Evolutionary conservation across 331 rosid genomes (phyloP).

Genomic region (Rosa hybrid): DNA sequence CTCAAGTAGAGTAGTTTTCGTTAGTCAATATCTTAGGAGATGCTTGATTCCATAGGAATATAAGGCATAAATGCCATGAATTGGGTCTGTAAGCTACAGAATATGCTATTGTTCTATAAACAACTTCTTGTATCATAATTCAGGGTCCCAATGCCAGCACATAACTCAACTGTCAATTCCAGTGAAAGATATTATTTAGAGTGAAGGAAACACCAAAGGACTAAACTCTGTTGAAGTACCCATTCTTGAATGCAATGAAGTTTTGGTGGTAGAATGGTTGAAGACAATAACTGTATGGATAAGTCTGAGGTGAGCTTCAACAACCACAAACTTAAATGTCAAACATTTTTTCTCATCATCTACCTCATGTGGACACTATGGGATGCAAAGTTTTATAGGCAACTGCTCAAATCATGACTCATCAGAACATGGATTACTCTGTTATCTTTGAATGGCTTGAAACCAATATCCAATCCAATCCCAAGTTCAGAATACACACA

Average conservation of each 20-base stretch:
- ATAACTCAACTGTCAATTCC: neutral
- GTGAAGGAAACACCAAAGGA: neutral
- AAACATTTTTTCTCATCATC: slow-evolving; percentile 18
- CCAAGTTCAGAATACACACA: neutral
- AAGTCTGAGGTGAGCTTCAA: slow-evolving; percentile 25
- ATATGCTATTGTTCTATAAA: slow-evolving; percentile 9
- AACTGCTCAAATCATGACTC: neutral
- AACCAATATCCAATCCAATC: slow-evolving; percentile 23
- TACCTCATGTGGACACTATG: slow-evolving; percentile 18
- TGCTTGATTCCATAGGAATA: slow-evolving; percentile 6
- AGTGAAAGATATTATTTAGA: slow-evolving; percentile 1
- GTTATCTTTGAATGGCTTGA: slow-evolving; percentile 21
- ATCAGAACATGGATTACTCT: slow-evolving; percentile 7
- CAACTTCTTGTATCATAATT: neutral
- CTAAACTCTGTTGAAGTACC: neutral
- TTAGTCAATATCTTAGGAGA: neutral
- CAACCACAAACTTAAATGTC: slow-evolving; percentile 36
- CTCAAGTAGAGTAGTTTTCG: neutral
- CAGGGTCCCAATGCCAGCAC: slow-evolving; percentile 17
- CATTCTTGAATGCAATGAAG: slow-evolving; percentile 1
- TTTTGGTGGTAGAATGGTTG: slow-evolving; percentile 14
- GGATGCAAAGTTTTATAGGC: neutral
- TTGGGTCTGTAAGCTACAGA: neutral
- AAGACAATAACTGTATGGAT: slow-evolving; percentile 31
- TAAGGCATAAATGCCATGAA: neutral